Base-by-base conservation (phyloP, 2,329 filamentous ascomycete species). In the Domatiomyces catenatus region DNA sequence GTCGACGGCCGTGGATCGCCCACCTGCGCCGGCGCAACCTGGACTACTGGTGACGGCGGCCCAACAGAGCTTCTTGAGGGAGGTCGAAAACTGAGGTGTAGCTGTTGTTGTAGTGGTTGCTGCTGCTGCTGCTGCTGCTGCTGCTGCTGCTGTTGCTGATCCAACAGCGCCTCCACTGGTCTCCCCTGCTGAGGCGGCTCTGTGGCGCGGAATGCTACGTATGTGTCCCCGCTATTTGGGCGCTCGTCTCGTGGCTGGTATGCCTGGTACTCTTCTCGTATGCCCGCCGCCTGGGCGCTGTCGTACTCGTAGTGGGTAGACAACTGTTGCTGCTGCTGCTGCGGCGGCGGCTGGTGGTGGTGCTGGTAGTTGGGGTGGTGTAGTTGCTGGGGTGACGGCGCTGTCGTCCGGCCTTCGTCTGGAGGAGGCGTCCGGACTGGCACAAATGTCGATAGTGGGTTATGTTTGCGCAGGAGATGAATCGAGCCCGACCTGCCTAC, bases 51-150 rank as follows among this genome's bases (percentile, higher is more conserved):
- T 18, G 64, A 65, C 46, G 65, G 65, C n/a, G 62, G 63, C 8
- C 61, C 64, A 8, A 64, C 56, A 10, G 64, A 67, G 49, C 65
- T 61, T 52, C 64, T 63, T 8, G 65, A 67, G 4, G 63, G 56
- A 44, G 65, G 64, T 47, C 64, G 58, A 24, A 61, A 60, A 32
- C 56, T 57, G 43, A 56, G 52, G 47, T 63, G 54, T 48, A 61
- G 62, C 50, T 44, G 5, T 54, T 52, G 18, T 42, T 42, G 44
- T 52, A 52, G 44, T n/a, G 39, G 42, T 52, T 50, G 46, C 39
- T 53, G 36, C 3, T 44, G 47, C 39, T 54, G 53, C 3, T 44
- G 43, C 39, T 57, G 56, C 20, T 52, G 57, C 2, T 53, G 57
- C 26, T 53, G 67, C 69, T 52, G 69, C 62, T 46, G 54, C 65